Evolutionary conservation across 129 eudicot species (phyloP).

Genomic region (Deinandra increscens): DNA sequence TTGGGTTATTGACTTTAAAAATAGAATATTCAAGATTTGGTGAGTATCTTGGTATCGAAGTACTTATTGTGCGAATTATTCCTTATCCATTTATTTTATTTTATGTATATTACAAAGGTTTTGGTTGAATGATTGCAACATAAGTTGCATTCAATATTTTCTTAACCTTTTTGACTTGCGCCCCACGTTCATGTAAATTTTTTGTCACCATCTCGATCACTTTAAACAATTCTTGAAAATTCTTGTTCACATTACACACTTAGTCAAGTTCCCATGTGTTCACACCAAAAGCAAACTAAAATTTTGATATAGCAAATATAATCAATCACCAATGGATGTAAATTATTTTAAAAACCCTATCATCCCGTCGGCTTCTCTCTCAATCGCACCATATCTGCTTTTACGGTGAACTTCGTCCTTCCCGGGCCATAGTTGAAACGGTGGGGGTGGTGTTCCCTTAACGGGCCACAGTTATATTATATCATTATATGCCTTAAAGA

Average conservation of each 20-base stretch:
- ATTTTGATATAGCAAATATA: too few relatives aligned
- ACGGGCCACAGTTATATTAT: too few relatives aligned
- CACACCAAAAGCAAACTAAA: too few relatives aligned
- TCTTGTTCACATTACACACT: conserved; percentile 30
- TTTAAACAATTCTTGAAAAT: conserved; percentile 7
- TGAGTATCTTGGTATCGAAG: background rate
- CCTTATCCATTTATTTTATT: conserved; percentile 21
- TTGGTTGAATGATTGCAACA: conserved; percentile 27
- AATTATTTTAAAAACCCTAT: too few relatives aligned
- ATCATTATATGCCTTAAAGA: too few relatives aligned
- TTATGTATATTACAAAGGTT: background rate
- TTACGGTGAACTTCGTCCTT: too few relatives aligned
- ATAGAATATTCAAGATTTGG: background rate
- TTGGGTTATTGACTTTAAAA: background rate
- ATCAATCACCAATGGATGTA: too few relatives aligned
- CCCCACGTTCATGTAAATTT: conserved; percentile 33
- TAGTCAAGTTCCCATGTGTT: conserved; percentile 7
- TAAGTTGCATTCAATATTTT: conserved; percentile 1
- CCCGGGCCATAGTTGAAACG: too few relatives aligned
- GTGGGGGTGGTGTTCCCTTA: too few relatives aligned
- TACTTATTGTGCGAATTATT: background rate
- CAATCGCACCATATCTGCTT: too few relatives aligned
- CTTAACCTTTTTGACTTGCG: conserved; percentile 26
- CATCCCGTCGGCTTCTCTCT: too few relatives aligned
- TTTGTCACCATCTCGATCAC: conserved; percentile 21